Conservation (phyloP, 768 basidiomycete genomes). For the Termitomyces sp. region DNA sequence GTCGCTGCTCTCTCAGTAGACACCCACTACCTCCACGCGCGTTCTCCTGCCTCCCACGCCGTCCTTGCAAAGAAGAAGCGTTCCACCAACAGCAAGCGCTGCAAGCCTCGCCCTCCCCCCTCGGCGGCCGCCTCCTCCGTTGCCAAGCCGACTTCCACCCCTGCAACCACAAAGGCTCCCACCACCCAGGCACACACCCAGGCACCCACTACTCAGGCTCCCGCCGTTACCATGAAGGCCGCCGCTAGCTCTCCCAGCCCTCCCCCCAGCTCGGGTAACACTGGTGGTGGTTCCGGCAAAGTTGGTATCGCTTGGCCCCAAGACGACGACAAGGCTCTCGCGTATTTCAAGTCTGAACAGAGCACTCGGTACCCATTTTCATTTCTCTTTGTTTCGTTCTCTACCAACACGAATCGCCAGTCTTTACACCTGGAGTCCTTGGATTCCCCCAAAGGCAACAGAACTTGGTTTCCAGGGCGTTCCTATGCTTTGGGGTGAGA, state of each 20-base stretch:
- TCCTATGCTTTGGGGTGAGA: constrained; percentile 68
- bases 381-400: not conserved
- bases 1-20: constrained; percentile 50
- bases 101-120: constrained; percentile 46
- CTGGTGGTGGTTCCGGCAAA: constrained; percentile 31
- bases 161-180: constrained; percentile 1
- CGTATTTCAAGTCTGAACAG: constrained; percentile 40
- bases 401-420: constrained; percentile 16
- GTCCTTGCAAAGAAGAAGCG: constrained; percentile 48
- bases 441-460: constrained; percentile 32
- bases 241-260: constrained; percentile 1
- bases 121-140: constrained; percentile 14
- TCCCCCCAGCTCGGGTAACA: constrained; percentile 13
- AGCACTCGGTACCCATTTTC: constrained; percentile 33
- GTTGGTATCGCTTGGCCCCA: constrained; percentile 66
- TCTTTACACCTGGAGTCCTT: constrained; percentile 66
- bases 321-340: constrained; percentile 41
- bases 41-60: constrained; percentile 40
- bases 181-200: constrained; percentile 7
- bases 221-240: constrained; percentile 8
- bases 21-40: constrained; percentile 29
- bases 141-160: constrained; percentile 13
- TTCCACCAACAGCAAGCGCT: constrained; percentile 37
- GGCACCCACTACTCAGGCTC: constrained; percentile 6
- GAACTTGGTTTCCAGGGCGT: constrained; percentile 45